Conservation (phyloP, 2,329 filamentous ascomycete genomes). For the Penicillium corylophilum region DNA sequence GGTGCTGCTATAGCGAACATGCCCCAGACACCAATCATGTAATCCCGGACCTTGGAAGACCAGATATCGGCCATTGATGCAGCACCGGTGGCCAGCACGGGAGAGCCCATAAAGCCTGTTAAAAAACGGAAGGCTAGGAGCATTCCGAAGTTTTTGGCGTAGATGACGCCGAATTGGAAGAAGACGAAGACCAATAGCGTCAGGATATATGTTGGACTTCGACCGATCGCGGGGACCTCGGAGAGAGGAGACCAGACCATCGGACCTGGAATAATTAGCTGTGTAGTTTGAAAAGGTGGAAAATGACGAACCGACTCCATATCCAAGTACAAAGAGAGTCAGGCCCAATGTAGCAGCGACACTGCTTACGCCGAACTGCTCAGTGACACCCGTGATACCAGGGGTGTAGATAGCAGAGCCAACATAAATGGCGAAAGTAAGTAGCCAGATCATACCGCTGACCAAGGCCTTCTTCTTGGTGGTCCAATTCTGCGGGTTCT, state of each 20-base stretch:
- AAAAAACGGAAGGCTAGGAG: slow-evolving; percentile 55
- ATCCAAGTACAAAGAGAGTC: slow-evolving; percentile 51
- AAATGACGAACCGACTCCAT: slow-evolving; percentile 34
- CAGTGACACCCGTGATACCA: slow-evolving; percentile 41
- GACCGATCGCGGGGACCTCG: slow-evolving; percentile 52
- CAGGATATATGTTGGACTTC: slow-evolving; percentile 50
- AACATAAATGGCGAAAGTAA: slow-evolving; percentile 52
- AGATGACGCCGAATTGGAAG: slow-evolving; percentile 49
- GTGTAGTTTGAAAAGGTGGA: not conserved
- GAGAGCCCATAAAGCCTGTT: slow-evolving; percentile 52
- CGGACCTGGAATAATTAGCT: slow-evolving; percentile 34
- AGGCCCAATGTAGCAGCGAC: slow-evolving; percentile 51
- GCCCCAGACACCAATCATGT: slow-evolving; percentile 61
- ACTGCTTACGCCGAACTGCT: slow-evolving; percentile 46
- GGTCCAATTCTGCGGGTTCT: slow-evolving; percentile 52
- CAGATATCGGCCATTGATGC: slow-evolving; percentile 48
- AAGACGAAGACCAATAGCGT: slow-evolving; percentile 52
- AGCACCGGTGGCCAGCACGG: slow-evolving; percentile 47
- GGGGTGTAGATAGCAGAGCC: slow-evolving; percentile 54
- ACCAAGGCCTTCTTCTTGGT: slow-evolving; percentile 45
- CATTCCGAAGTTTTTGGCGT: slow-evolving; percentile 54
- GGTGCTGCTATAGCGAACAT: slow-evolving; percentile 45
- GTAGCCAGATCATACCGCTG: slow-evolving; percentile 48
- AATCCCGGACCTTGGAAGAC: slow-evolving; percentile 46
- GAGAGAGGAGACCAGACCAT: slow-evolving; percentile 48